Base-by-base conservation (phyloP, 164 flowering plant species). In the Magnolia changhungtana region DNA sequence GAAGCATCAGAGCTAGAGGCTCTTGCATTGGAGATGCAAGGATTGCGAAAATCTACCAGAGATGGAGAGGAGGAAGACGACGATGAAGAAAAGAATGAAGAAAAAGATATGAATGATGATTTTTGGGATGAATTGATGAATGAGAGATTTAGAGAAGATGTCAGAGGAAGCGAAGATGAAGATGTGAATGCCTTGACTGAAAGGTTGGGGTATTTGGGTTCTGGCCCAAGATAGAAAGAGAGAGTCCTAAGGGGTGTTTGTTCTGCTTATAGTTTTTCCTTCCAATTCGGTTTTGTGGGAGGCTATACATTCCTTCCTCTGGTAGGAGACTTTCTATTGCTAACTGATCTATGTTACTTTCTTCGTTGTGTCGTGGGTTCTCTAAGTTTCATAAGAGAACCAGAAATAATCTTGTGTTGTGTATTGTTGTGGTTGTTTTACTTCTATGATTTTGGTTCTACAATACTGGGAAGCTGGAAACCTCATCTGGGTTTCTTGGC, bases 91-190 rank as follows among this genome's bases (percentile, higher is more conserved):
- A 67, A 52, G 67, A 64, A 50, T 23, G 73, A 78, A 52, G 29
- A 95, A 89, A 83, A 77, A 69, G 79, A 73, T 4, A 59, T 83
- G 63, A 87, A 91, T 78, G 80, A 84, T 2, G 82, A 76, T 2
- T 87, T 91, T 69, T 90, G 92, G 93, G 89, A 88, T 52, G 86
- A 87, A 51, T 74, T 91, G 45, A 74, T 91, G 72, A 83, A 78
- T 75, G 89, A 87, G 66, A 80, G 50, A 27, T 69, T 77, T 71
- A 79, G 74, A 3, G 82, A 81, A 50, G 84, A 75, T 69, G 73
- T 24, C 24, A 81, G 67, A 64, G 77, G n/a, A 13, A 73, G 66
- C 23, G 86, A 85, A 66, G 84, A 85, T 21, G 94, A 87, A 76
- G 89, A 83, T 77, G 89, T 86, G 2, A 78, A 79, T 81, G 82